A percentile compares a stretch with the other conserved stretches of the same genome.
phyloP scores from a whole-genome alignment of 2,329 filamentous ascomycete genomes.

The Penicillium nordicum region DNA sequence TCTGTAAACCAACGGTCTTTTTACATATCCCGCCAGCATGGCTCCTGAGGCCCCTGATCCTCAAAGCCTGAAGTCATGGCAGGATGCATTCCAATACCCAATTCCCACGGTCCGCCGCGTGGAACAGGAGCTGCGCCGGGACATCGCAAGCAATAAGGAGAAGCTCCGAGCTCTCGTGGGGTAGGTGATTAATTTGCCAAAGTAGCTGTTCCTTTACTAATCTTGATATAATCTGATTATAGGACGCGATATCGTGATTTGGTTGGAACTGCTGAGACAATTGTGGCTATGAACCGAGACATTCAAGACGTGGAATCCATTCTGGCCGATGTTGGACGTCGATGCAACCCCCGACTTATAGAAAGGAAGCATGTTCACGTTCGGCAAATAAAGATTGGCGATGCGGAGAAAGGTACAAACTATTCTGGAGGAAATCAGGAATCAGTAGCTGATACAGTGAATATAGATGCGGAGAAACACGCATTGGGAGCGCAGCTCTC shows the following conservation, averaged over 20 bases:
- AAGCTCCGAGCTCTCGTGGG: slow-evolving; percentile 65
- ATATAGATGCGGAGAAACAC: slow-evolving; percentile 42
- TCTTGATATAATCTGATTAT: background rate
- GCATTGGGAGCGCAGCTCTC: slow-evolving; percentile 56
- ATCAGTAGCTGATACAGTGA: slow-evolving; percentile 17
- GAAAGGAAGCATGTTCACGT: slow-evolving; percentile 63
- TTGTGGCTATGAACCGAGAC: slow-evolving; percentile 79
- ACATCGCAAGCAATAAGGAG: slow-evolving; percentile 62
- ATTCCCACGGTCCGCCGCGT: slow-evolving; percentile 61
- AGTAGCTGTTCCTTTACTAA: slow-evolving; percentile 7
- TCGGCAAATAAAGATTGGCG: slow-evolving; percentile 44
- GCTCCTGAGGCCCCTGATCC: slow-evolving; percentile 56
- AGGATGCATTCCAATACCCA: slow-evolving; percentile 65
- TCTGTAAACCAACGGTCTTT: slow-evolving; percentile 4
- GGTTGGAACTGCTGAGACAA: slow-evolving; percentile 87
- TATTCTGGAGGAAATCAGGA: background rate
- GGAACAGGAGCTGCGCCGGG: slow-evolving; percentile 61
- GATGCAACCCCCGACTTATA: slow-evolving; percentile 70
- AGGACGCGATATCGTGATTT: slow-evolving; percentile 78
- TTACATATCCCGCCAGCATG: slow-evolving; percentile 38
- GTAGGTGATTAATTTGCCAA: slow-evolving; percentile 39
- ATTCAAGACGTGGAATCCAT: slow-evolving; percentile 71
- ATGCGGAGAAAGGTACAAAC: slow-evolving; percentile 31
- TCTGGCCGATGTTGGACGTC: slow-evolving; percentile 68
- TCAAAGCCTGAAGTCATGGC: slow-evolving; percentile 57